phyloP scores from a whole-genome alignment of 352 stramenopile genomes.

The Phytophthora europaea region DNA sequence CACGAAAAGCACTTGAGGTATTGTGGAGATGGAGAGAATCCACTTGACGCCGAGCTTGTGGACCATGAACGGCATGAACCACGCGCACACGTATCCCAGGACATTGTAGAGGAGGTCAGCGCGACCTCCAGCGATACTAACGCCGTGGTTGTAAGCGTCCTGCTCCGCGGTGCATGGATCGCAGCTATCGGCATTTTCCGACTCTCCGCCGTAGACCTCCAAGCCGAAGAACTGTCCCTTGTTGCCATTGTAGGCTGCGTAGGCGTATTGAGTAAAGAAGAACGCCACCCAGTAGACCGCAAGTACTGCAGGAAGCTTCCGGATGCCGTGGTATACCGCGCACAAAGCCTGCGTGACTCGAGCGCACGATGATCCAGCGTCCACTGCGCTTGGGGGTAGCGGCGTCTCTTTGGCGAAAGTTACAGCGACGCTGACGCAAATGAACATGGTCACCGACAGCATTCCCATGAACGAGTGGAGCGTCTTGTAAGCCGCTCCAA shows the following conservation, averaged over 20 bases:
- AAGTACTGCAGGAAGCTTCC: conserved; percentile 37
- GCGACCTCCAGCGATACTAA: conserved; percentile 48
- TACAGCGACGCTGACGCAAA: conserved; percentile 39
- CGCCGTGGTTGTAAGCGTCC: conserved; percentile 50
- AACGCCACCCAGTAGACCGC: conserved; percentile 48
- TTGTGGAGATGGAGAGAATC: conserved; percentile 37
- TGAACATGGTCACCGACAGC: conserved; percentile 49
- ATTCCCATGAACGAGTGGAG: conserved; percentile 63
- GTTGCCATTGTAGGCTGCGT: conserved; percentile 66
- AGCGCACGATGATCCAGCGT: conserved; percentile 20
- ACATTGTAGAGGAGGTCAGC: conserved; percentile 54
- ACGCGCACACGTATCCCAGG: conserved; percentile 51
- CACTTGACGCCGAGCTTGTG: conserved; percentile 50
- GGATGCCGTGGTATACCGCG: conserved; percentile 45
- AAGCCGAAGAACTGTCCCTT: conserved; percentile 74
- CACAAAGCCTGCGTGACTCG: conserved; percentile 39
- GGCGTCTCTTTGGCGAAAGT: conserved; percentile 44
- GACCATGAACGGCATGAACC: conserved; percentile 48
- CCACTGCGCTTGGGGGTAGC: conserved; percentile 22
- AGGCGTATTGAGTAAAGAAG: conserved; percentile 56
- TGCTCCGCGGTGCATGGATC: conserved; percentile 44
- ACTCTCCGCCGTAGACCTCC: conserved; percentile 50
- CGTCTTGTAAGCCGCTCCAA: conserved; percentile 50
- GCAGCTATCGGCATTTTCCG: conserved; percentile 50
- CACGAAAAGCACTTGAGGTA: conserved; percentile 50